These are phyloP conservation scores for Colletotrichum destructivum DNA, from an alignment of 2,329 filamentous ascomycete genomes.

Conservation along the genomic window DNA sequence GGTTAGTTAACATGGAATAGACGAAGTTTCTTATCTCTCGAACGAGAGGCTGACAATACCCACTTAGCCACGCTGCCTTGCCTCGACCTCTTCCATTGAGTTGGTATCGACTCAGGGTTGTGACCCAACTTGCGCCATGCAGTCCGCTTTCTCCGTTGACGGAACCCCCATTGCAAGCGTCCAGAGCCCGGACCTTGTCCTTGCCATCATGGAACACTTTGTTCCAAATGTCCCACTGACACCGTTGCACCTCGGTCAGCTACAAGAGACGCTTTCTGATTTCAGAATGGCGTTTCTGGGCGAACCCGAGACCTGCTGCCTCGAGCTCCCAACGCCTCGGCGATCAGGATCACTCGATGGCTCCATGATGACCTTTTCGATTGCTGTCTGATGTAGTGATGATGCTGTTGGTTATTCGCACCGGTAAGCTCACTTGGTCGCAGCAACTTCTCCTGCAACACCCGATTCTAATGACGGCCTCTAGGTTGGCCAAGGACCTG, in stretches of 20 bases:
- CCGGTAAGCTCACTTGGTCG: conserved; percentile 24
- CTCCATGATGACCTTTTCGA: conserved; percentile 2
- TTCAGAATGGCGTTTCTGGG: background rate
- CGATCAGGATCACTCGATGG: background rate
- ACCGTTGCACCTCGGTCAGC: background rate
- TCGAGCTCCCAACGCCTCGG: background rate
- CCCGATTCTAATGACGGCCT: conserved; percentile 18
- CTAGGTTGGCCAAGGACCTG: conserved; percentile 44
- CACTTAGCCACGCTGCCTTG: conserved; percentile 22
- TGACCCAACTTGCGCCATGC: background rate
- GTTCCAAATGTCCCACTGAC: background rate
- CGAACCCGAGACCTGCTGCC: background rate
- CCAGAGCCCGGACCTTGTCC: background rate
- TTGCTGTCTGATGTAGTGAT: conserved; percentile 33
- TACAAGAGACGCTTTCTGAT: background rate
- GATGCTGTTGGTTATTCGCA: conserved; percentile 23
- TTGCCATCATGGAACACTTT: background rate
- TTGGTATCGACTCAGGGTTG: background rate
- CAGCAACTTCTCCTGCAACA: background rate
- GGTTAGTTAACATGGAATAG: conserved; percentile 30
- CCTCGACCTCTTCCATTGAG: background rate
- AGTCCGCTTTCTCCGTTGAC: background rate
- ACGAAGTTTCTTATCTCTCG: conserved; percentile 17
- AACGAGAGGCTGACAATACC: conserved; percentile 33
- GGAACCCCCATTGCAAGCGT: background rate